phyloP scores from a whole-genome alignment of 768 basidiomycete genomes.

The Rhodotorula sphaerocarpa region DNA sequence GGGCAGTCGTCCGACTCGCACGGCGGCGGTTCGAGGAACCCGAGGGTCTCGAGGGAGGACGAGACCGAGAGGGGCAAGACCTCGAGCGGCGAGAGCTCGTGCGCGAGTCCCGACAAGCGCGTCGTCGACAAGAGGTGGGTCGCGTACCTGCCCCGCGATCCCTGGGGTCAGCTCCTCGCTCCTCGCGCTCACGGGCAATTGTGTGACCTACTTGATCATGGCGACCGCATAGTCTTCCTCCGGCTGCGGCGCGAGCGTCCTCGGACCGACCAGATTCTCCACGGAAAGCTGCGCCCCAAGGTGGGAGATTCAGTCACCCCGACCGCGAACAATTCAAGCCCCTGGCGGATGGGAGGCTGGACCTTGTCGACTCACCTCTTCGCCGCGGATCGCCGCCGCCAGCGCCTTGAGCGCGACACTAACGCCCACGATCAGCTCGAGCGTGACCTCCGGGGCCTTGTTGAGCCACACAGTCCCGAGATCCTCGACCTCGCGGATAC shows the following conservation, averaged over 20 bases:
- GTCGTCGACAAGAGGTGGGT: slow-evolving; percentile 18
- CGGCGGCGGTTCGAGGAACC: slow-evolving; percentile 4
- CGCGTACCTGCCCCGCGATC: slow-evolving; percentile 12
- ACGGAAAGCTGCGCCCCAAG: background rate
- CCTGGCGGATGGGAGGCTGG: background rate
- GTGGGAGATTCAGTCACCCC: background rate
- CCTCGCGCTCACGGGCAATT: no score
- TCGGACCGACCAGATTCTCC: slow-evolving; percentile 16
- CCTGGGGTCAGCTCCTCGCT: no score
- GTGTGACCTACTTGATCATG: slow-evolving; percentile 19
- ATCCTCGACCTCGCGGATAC: background rate
- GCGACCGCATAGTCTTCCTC: slow-evolving; percentile 29
- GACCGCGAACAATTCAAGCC: background rate
- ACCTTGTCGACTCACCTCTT: slow-evolving; percentile 7
- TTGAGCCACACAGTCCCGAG: slow-evolving; percentile 24
- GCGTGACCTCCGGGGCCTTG: slow-evolving; percentile 24
- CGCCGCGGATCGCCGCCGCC: slow-evolving; percentile 5
- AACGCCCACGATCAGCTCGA: slow-evolving; percentile 5
- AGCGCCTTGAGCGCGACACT: slow-evolving; percentile 8
- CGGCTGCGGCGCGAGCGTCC: background rate
- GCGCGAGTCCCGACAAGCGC: slow-evolving; percentile 17
- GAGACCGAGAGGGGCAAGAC: slow-evolving; percentile 13
- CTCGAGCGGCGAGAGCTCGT: slow-evolving; percentile 25
- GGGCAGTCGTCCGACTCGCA: background rate
- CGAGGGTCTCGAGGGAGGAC: slow-evolving; percentile 1